These are phyloP conservation scores for Torulaspora pretoriensis DNA, from an alignment of 1,139 yeast species.

Conservation along the genomic window DNA sequence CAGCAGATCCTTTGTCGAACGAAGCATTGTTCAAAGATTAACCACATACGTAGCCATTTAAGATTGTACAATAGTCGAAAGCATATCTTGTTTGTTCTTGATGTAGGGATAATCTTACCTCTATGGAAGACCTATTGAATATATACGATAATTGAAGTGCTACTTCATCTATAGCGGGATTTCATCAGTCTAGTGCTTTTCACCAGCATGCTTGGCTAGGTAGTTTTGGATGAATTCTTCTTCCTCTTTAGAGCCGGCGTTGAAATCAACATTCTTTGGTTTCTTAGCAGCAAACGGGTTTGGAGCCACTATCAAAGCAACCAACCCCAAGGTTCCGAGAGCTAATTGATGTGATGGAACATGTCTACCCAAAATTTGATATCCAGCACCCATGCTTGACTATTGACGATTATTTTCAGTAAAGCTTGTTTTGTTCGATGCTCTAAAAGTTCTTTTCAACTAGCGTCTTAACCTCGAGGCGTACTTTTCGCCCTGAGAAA, in stretches of 20 bases:
- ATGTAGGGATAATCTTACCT: neutral
- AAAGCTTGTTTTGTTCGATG: neutral
- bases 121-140: slow-evolving; percentile 6
- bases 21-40: slow-evolving; percentile 62
- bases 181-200: slow-evolving; percentile 6
- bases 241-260: slow-evolving; percentile 81
- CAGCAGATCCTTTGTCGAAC: slow-evolving; percentile 81
- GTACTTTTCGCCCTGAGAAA: slow-evolving; percentile 2
- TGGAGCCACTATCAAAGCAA: slow-evolving; percentile 55
- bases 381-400: slow-evolving; percentile 71
- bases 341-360: slow-evolving; percentile 73
- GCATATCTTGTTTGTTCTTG: neutral
- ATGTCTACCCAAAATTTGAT: slow-evolving; percentile 69
- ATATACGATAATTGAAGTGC: slow-evolving; percentile 2
- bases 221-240: slow-evolving; percentile 65
- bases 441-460: neutral
- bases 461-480: neutral
- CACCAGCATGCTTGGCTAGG: slow-evolving; percentile 27
- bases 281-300: slow-evolving; percentile 67
- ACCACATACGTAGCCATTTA: slow-evolving; percentile 1
- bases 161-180: neutral
- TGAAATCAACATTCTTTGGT: slow-evolving; percentile 61
- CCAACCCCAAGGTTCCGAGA: slow-evolving; percentile 62
- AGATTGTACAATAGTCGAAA: slow-evolving; percentile 5
- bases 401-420: neutral